These are phyloP conservation scores for Botrytis medusae DNA, from an alignment of 2,329 filamentous ascomycete genomes.

Conservation along the genomic window DNA sequence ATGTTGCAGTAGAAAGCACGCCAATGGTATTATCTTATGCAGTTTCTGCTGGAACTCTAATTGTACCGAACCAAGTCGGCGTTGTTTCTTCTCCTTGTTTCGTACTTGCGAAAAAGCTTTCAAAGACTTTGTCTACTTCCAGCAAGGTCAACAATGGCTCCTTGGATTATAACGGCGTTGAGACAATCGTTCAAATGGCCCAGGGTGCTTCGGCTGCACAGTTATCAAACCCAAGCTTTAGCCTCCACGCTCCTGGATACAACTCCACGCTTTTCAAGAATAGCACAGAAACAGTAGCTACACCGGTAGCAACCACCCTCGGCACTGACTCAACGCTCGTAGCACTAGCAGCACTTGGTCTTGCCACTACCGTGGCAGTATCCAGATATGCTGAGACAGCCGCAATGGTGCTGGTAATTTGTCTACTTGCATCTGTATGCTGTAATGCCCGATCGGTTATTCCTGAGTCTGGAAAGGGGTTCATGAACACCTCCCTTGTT, in stretches of 20 bases:
- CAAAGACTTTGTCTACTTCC: background rate
- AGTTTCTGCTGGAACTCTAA: background rate
- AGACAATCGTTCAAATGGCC: background rate
- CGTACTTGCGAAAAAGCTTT: background rate
- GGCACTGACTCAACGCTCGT: background rate
- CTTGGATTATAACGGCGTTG: background rate
- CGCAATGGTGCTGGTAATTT: background rate
- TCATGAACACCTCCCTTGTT: background rate
- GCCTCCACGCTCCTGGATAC: background rate
- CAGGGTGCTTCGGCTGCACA: background rate
- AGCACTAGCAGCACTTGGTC: background rate
- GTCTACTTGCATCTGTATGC: background rate
- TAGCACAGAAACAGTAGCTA: background rate
- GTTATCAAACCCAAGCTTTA: background rate
- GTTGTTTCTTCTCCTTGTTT: background rate
- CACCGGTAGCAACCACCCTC: background rate
- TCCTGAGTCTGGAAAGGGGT: background rate
- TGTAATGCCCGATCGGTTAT: background rate
- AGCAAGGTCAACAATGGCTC: background rate
- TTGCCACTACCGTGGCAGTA: background rate
- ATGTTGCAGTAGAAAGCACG: background rate
- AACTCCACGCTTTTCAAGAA: background rate
- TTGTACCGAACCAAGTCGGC: background rate
- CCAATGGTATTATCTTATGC: background rate
- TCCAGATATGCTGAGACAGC: background rate